Percentiles rank a stretch among this genome's conserved stretches.
Evolutionary conservation across 2,329 filamentous ascomycete species (phyloP).

Genomic region (Colletotrichum coccodes): DNA sequence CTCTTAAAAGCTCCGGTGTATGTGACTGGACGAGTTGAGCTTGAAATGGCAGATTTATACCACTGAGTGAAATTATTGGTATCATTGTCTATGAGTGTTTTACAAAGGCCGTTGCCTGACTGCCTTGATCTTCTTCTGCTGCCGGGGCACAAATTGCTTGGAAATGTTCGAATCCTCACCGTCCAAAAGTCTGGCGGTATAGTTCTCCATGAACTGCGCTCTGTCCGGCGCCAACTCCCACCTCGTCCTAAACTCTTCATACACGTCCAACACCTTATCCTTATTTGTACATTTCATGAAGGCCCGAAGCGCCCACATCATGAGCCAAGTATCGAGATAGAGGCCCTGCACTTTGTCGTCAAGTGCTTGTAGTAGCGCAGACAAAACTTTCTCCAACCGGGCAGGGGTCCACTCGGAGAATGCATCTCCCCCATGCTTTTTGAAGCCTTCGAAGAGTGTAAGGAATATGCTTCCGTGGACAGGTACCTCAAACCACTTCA

Average conservation of each 20-base stretch:
- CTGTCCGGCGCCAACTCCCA: conserved; percentile 57
- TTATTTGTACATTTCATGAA: conserved; percentile 69
- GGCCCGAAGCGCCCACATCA: conserved; percentile 69
- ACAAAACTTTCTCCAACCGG: conserved; percentile 75
- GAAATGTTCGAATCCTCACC: conserved; percentile 37
- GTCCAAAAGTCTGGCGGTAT: conserved; percentile 54
- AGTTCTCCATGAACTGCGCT: conserved; percentile 57
- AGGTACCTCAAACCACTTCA: conserved; percentile 75
- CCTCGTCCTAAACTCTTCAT: conserved; percentile 56
- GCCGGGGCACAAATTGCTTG: neutral
- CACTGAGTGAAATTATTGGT: conserved; percentile 22
- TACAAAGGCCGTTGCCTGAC: conserved; percentile 6
- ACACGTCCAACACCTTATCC: conserved; percentile 64
- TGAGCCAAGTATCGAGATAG: conserved; percentile 69
- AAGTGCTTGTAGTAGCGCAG: conserved; percentile 68
- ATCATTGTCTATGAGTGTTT: conserved; percentile 26
- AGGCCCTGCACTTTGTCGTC: conserved; percentile 58
- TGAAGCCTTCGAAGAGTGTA: conserved; percentile 85
- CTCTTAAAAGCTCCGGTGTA: neutral
- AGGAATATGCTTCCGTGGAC: conserved; percentile 83
- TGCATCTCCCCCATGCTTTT: conserved; percentile 71
- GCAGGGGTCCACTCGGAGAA: conserved; percentile 77
- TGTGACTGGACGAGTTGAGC: too few species aligned
- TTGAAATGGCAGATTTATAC: too few species aligned
- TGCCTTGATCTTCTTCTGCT: neutral